Evolutionary conservation across 2,329 filamentous ascomycete genomes (phyloP).

Genomic region (Colletotrichum sp.): DNA sequence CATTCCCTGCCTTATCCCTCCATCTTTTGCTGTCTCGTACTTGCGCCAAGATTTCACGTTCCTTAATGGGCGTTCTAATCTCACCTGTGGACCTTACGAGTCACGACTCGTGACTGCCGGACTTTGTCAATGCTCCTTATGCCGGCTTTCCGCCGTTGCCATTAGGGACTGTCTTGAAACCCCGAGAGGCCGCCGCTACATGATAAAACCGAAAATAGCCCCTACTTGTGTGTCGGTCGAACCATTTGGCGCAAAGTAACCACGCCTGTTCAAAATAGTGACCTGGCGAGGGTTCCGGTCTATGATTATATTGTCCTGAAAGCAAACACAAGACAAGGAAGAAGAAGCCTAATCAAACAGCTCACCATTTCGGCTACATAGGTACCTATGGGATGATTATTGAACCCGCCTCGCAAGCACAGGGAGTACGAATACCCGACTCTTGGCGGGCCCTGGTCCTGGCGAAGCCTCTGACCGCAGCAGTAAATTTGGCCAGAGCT

Average conservation of each 20-base stretch:
- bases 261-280: neutral
- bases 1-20: neutral
- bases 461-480: neutral
- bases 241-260: neutral
- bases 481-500: neutral
- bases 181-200: neutral
- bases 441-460: neutral
- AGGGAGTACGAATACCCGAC: neutral
- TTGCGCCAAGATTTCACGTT: neutral
- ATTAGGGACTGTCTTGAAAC: neutral
- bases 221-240: neutral
- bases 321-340: neutral
- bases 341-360: fast-evolving
- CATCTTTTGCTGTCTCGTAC: neutral
- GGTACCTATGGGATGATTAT: neutral
- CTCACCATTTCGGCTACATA: neutral
- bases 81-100: neutral
- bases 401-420: neutral
- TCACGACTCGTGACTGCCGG: neutral
- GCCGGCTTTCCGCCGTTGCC: neutral
- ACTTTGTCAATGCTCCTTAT: neutral
- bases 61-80: neutral
- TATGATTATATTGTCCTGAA: neutral
- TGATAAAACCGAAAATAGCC: neutral
- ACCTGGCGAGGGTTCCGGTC: neutral